A percentile compares a stretch with the other conserved stretches of the same genome.
phyloP scores from a whole-genome alignment of 2,329 filamentous ascomycete genomes.

The Colletotrichum phormii region DNA sequence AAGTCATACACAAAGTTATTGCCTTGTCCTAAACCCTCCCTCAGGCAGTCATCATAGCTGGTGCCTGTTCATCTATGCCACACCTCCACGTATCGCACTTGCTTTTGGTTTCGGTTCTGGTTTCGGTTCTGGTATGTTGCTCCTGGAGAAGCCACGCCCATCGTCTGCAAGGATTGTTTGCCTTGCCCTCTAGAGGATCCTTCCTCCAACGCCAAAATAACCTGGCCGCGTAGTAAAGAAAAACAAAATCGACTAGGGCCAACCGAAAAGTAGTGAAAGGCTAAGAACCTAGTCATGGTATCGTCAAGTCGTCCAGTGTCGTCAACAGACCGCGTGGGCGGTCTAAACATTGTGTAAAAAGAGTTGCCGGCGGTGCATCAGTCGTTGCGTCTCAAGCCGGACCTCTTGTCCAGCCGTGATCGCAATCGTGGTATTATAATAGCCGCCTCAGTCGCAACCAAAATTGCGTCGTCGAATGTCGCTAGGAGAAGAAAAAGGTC shows the following conservation, averaged over 20 bases:
- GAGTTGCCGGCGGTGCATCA: conserved; percentile 10
- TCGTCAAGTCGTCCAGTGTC: conserved; percentile 38
- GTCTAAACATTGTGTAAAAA: conserved; percentile 31
- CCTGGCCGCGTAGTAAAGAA: conserved; percentile 24
- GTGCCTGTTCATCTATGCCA: conserved; percentile 29
- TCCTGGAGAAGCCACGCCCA: conserved; percentile 18
- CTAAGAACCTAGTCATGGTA: conserved; percentile 36
- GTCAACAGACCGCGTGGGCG: conserved; percentile 26
- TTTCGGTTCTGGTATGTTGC: conserved; percentile 19
- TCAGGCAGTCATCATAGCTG: conserved; percentile 18
- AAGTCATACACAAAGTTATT: conserved; percentile 36
- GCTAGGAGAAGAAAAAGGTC: conserved; percentile 21
- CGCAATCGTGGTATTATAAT: conserved; percentile 17
- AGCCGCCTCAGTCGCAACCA: background rate
- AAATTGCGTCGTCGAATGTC: background rate
- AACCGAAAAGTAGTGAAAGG: conserved; percentile 30
- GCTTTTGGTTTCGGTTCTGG: conserved; percentile 23
- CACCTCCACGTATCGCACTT: conserved; percentile 12
- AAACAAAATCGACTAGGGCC: conserved; percentile 19
- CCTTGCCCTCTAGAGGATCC: conserved; percentile 28
- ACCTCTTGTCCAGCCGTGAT: background rate
- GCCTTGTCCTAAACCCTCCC: conserved; percentile 21
- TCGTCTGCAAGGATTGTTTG: conserved; percentile 18
- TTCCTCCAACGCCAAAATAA: conserved; percentile 37
- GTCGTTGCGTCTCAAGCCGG: conserved; percentile 16